Conservation (phyloP, 345 rosid species). For the Gossypium rotundifolium region DNA sequence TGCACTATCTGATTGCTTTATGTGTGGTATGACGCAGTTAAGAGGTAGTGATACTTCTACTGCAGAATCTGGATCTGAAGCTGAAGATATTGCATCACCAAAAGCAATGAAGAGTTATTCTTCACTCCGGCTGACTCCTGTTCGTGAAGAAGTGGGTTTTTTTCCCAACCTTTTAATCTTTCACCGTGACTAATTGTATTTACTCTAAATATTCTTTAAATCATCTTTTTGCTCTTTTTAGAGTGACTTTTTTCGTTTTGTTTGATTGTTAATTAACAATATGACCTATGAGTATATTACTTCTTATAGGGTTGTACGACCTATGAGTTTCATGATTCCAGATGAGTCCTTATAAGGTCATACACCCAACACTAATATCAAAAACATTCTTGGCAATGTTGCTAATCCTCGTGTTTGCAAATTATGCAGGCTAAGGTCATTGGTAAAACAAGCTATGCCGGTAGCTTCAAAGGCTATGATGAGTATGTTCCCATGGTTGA, state of each 20-base stretch:
- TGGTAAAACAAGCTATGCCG: slow-evolving; percentile 60
- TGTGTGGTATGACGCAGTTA: slow-evolving; percentile 38
- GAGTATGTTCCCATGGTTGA: slow-evolving; percentile 98
- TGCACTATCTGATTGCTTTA: not conserved
- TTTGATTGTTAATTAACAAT: not conserved
- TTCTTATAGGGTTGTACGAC: not conserved
- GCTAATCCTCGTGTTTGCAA: not conserved
- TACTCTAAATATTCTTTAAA: slow-evolving; percentile 4
- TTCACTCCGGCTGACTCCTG: slow-evolving; percentile 89
- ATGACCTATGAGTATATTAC: not conserved
- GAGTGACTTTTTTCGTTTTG: not conserved
- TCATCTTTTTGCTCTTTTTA: not conserved
- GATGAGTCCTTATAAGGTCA: not conserved
- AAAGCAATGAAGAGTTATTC: slow-evolving; percentile 82
- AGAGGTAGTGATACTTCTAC: slow-evolving; percentile 97
- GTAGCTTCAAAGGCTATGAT: slow-evolving; percentile 82
- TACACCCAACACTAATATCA: not conserved
- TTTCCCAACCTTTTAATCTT: not conserved
- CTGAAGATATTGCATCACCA: slow-evolving; percentile 87
- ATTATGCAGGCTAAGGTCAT: slow-evolving; percentile 54
- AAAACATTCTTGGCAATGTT: not conserved
- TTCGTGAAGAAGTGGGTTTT: slow-evolving; percentile 82
- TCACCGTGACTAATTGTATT: not conserved
- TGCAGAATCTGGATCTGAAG: slow-evolving; percentile 99
- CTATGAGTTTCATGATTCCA: not conserved